Base-by-base conservation (phyloP, 2,329 filamentous ascomycete genomes). In the Nothopassalora personata region DNA sequence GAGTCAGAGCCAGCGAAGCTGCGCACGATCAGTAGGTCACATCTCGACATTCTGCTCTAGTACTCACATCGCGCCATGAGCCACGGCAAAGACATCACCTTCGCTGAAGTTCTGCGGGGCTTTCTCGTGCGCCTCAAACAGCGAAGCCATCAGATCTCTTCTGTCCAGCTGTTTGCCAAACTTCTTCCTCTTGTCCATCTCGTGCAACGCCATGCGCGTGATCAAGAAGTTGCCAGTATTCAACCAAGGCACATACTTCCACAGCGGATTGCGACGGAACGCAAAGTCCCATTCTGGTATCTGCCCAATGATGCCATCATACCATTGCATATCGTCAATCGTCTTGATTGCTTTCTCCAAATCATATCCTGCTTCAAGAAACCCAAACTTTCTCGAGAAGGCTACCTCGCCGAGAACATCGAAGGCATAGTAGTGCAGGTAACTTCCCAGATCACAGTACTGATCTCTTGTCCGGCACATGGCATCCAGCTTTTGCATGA, bases 1-100 rank as follows among this genome's bases (percentile, higher is more conserved):
- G 83, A 84, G 71, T 86, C 83, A 19, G 83, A 84, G 28, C 83
- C 83, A 15, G 83, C 82, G 66, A 84, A 67, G 47, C 61, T 65
- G 59, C 7, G n/a, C n/a, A 10, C 19, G 15, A 27, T 63, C 45
- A 59, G 53, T 50, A 51, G 11, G 39, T 8, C 7, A 23, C 45
- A 34, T 30, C 18, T 39, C 31, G 34, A 43, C 18, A n/a, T 19
- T 27, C 6, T 19, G 13, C 36, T 8, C n/a, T 43, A 81, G 62
- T 80, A 71, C 78, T 74, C 64, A 81, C 79, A 83, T 83, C 1
- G 81, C 81, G 9, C 81, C 81, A 60, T 83, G 81, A 4, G 81
- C 79, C 5, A 84, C 79, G 7, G 81, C 80, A 71, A 84, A 83
- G 3, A 84, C 80, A 60, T 83, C 81, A 0, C 79, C 80, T 63